A percentile compares a stretch with the other conserved stretches of the same genome.
Conservation (phyloP, 768 basidiomycete species). For the Mycena amicta region DNA sequence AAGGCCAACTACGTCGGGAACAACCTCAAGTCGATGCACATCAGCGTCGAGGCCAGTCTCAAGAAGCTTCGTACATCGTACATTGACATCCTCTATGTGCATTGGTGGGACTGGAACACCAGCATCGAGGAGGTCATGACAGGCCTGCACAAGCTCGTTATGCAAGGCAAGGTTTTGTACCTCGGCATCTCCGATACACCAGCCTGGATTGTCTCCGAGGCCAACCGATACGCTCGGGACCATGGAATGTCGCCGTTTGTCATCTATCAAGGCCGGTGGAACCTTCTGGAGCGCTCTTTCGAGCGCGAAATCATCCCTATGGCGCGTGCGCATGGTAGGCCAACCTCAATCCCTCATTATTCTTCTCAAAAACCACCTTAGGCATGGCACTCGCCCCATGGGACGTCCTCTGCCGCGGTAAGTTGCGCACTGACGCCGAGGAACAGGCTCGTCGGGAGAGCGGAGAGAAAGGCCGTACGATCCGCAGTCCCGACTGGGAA, state of each 20-base stretch:
- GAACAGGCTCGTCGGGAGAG: constrained; percentile 26
- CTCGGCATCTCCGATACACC: constrained; percentile 37
- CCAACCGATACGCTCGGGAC: constrained; percentile 44
- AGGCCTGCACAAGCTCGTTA: constrained; percentile 39
- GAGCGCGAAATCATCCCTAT: constrained; percentile 50
- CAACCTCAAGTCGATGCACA: constrained; percentile 40
- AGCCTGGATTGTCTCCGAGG: constrained; percentile 41
- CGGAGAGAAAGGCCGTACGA: constrained; percentile 42
- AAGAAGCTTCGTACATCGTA: constrained; percentile 59
- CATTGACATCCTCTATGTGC: constrained; percentile 59
- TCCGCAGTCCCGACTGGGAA: constrained; percentile 39
- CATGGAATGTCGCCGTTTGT: constrained; percentile 48
- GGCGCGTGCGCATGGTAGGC: constrained; percentile 33
- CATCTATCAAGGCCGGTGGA: constrained; percentile 43
- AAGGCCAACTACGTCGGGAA: constrained; percentile 10
- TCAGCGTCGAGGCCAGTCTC: constrained; percentile 48
- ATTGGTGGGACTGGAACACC: constrained; percentile 29
- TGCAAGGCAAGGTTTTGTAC: constrained; percentile 42
- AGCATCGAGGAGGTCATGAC: constrained; percentile 44
- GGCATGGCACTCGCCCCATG: constrained; percentile 43
- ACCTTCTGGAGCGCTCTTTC: constrained; percentile 39
- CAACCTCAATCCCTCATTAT: constrained; percentile 6
- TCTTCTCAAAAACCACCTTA: neutral
- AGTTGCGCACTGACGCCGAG: constrained; percentile 32
- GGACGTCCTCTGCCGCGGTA: constrained; percentile 33